Evolutionary conservation across 352 stramenopile genomes (phyloP), one percentile per base, ranked within the genome.

Genomic region (Globisporangium emineosum): DNA sequence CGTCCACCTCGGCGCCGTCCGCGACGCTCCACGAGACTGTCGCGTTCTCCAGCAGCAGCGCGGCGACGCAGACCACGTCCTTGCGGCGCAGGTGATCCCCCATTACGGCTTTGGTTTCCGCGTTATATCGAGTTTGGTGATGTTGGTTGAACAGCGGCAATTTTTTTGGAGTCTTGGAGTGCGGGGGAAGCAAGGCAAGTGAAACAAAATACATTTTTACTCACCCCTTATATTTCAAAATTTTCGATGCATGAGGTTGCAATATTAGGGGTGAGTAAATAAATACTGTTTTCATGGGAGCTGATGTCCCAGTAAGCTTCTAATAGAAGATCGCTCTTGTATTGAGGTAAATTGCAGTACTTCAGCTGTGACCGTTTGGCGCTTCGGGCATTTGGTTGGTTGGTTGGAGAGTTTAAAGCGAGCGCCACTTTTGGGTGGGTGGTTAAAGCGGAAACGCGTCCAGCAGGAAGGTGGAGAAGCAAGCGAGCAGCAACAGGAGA

Each of bases 11-110:
- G 1, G 72, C 64, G n/a, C 78, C 76, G 45, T 83, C 70, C 51
- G 55, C 52, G 25, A 86, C 70, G 10, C 45, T 69, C 84, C 84
- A 93, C 9, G 69, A 68, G 23, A 86, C 69, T 0, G 70, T 77
- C 7, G 71, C 59, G 7, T 25, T 10, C 49, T 57, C 59, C 23
- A 49, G 37, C 47, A 68, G 77, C 21, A 89, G 52, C 27, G 66
- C 32, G 1, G 64, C 27, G 3, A 72, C 65, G 62, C 81, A 90
- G 35, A 57, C 57, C 15, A 92, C 61, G 35, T 74, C 64, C 60
- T 79, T 83, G 50, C 79, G 83, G 51, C 83, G 76, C 63, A 92
- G 79, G 66, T 92, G 83, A 62, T 82, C 71, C 19, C 47, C 60
- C 64, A 61, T 64, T 6, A 67, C 23, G 3, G 5, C 17, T 12